Base-by-base conservation (phyloP, 805 yeast genomes). In the baker's yeast (Saccharomyces cerevisiae) region DNA sequence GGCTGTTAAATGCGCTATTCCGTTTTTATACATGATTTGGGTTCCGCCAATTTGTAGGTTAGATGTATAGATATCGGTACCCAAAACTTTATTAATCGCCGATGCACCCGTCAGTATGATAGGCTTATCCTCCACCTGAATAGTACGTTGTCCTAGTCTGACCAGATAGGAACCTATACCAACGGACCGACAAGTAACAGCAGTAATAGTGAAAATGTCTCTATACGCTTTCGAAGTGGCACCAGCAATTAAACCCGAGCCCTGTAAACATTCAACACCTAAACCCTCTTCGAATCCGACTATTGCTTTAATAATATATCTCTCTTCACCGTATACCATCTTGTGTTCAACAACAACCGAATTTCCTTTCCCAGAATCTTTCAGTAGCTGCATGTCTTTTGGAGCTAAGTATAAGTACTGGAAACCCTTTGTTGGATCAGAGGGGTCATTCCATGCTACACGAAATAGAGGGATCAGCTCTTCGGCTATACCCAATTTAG, bases 101-200 rank as follows among this genome's bases (percentile, higher is more conserved):
- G 96, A 96, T 55, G 97, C 97, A 79, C 98, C 98, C 52, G 98
- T 91, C 68, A 91, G 84, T 61, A 91, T 90, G 63, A 91, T 88
- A 53, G 98, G 97, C 74, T 92, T 97, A 48, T 97, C 97, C 71
- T 91, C 96, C 64, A 91, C 86, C 76, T 91, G 98, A 65, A 91
- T 90, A 48, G 97, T 95, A 77, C 98, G 85, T 78, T 91, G 97
- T 65, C 98, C 98, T 60, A 91, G 80, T 75, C 98, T 86, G 47
- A 91, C 97, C 71, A 91, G 79, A 70, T 91, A 91, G 48, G 98
- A 97, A 77, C 98, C 98, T 71, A 91, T 91, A 84, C 98, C 98
- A 66, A 91, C 98, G 48, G 97, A 89, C 79, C 98, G 84, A 77
- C 97, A 89, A 27, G 97, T 92, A 53, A 92, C 97, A 72, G 92